Evolutionary conservation across 192 early-diverging fungal genomes (phyloP), one percentile per base, ranked within the genome.

Genomic region (Backusella tuberculispora): DNA sequence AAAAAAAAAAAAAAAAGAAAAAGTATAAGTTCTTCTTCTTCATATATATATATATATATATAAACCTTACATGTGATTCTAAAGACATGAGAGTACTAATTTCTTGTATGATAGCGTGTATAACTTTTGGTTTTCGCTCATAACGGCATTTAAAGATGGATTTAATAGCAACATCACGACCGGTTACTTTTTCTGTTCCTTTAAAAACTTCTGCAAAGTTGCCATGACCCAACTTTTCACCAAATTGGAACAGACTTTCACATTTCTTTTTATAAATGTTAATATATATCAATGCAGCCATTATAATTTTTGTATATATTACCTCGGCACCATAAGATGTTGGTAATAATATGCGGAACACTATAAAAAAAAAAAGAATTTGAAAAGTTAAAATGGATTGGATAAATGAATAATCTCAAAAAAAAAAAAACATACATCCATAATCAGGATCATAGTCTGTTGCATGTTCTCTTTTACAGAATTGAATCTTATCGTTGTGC

Each of bases 41-140:
- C 10, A 2, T 43, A 9, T 43, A 9, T 43, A 9, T 43, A 43
- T 43, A 9, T n/a, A n/a, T n/a, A n/a, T n/a, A n/a, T n/a, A n/a
- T n/a, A 43, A 21, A 44, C 34, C 71, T 73, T 65, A 73, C 72
- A 41, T 73, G 63, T 2, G 41, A 43, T 34, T 73, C 72, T 17
- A 73, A 29, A 19, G 72, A 44, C 72, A 73, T 73, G 14, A 65
- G 17, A 1, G 64, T 73, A 19, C 72, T 46, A 5, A 73, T 37
- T 46, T 73, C 72, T 29, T 64, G 41, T 8, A 65, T 65, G 17
- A 63, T 73, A 1, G 72, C 41, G 6, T 40, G 24, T 14, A 73
- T 26, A 0, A 65, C 19, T 29, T 73, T 73, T 47, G 72, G 72
- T 47, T 65, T 73, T 8, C 19, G 40, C 0, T 9, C 63, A 64